Conservation (phyloP, 2,329 filamentous ascomycete species). For the Cordyceps tenuipes region DNA sequence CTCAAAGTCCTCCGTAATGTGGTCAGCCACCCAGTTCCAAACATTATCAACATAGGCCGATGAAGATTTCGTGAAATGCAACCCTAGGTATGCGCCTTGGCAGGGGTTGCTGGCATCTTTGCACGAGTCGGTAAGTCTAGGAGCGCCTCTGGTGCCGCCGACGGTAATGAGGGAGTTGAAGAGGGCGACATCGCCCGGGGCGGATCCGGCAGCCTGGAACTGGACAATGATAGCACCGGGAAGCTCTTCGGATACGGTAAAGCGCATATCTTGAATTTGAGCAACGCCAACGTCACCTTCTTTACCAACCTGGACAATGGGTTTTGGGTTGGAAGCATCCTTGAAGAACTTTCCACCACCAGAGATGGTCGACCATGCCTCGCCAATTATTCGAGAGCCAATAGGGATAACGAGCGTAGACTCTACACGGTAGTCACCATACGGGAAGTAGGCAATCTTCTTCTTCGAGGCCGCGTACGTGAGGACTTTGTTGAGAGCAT, state of each 20-base stretch:
- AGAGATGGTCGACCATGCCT: conserved; percentile 45
- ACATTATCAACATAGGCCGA: conserved; percentile 11
- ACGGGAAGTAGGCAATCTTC: conserved; percentile 24
- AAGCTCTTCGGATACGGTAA: conserved; percentile 40
- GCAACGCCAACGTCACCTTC: conserved; percentile 38
- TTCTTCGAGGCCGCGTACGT: conserved; percentile 24
- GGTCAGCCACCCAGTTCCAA: conserved; percentile 38
- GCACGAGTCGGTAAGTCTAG: conserved; percentile 32
- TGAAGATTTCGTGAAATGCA: conserved; percentile 35
- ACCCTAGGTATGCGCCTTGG: conserved; percentile 37
- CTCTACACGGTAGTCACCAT: conserved; percentile 21
- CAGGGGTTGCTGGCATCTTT: conserved; percentile 26
- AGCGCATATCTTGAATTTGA: conserved; percentile 44
- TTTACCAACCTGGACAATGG: conserved; percentile 24
- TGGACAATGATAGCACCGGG: conserved; percentile 33
- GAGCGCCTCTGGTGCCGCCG: conserved; percentile 34
- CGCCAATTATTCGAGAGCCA: conserved; percentile 45
- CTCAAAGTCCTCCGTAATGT: conserved; percentile 34
- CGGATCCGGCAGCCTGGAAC: conserved; percentile 39
- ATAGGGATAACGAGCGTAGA: conserved; percentile 20
- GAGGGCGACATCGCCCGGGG: conserved; percentile 41
- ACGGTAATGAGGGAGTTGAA: conserved; percentile 39
- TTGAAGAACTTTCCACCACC: conserved; percentile 35
- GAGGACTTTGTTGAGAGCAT: conserved; percentile 29
- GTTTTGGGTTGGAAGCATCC: conserved; percentile 36